Conservation (phyloP, 2,329 filamentous ascomycete species). For the Neopestalotiopsis rosae region DNA sequence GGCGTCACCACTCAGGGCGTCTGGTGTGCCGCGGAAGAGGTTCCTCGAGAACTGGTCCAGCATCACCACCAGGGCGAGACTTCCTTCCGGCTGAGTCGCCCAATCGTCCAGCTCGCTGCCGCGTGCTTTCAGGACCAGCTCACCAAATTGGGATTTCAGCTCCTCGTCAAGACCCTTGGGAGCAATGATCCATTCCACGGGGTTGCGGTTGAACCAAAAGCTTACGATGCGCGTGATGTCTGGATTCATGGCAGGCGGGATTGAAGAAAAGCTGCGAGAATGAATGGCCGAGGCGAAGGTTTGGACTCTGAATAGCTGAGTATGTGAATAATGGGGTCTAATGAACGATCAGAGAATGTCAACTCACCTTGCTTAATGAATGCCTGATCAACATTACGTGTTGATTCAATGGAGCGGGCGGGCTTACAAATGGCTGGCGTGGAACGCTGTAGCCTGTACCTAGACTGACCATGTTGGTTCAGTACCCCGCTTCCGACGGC, state of each 20-base stretch:
- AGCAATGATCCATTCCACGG: background rate
- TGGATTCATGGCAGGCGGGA: background rate
- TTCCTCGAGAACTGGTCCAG: background rate
- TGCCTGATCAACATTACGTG: background rate
- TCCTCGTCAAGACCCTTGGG: background rate
- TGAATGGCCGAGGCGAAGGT: background rate
- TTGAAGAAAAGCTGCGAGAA: background rate
- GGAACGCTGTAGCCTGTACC: background rate
- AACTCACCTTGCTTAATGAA: background rate
- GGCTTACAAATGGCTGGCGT: background rate
- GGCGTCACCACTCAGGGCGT: background rate
- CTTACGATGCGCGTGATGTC: background rate
- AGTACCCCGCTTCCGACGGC: background rate
- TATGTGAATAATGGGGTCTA: background rate
- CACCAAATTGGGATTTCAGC: background rate
- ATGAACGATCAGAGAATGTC: background rate
- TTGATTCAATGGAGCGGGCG: background rate
- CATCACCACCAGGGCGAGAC: background rate
- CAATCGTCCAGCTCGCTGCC: background rate
- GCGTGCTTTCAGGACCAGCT: background rate
- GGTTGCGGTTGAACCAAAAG: slow-evolving; percentile 1
- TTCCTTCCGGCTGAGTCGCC: background rate
- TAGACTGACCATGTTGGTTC: background rate
- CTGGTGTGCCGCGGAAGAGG: background rate
- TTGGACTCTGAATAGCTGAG: background rate